Conservation (phyloP, 2,329 filamentous ascomycete species). For the Rhinocladiella mackenziei region DNA sequence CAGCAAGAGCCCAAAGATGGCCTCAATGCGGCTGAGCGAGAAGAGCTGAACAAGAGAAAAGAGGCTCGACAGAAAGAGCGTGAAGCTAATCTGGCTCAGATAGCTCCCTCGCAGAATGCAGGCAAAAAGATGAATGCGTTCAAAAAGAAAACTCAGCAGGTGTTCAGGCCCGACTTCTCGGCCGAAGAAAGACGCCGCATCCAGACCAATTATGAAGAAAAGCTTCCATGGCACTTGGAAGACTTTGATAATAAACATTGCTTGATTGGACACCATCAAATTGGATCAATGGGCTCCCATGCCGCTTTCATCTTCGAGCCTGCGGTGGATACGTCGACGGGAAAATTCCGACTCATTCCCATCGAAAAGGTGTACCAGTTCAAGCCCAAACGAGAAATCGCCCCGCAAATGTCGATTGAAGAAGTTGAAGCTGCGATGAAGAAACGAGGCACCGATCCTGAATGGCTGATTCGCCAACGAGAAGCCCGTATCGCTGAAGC, state of each 20-base stretch:
- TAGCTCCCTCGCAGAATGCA: conserved; percentile 72
- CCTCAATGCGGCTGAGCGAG: conserved; percentile 47
- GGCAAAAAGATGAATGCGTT: conserved; percentile 62
- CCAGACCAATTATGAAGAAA: conserved; percentile 80
- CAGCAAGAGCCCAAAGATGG: conserved; percentile 58
- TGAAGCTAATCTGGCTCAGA: conserved; percentile 83
- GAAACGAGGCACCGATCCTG: conserved; percentile 69
- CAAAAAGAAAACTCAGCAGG: conserved; percentile 79
- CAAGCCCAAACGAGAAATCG: conserved; percentile 71
- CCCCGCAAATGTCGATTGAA: conserved; percentile 73
- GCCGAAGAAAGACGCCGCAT: conserved; percentile 65
- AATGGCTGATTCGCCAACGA: conserved; percentile 71
- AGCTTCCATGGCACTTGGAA: conserved; percentile 92
- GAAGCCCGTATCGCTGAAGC: conserved; percentile 51
- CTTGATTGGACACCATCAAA: conserved; percentile 89
- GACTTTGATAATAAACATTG: conserved; percentile 94
- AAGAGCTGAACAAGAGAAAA: conserved; percentile 37
- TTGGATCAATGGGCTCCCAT: conserved; percentile 74
- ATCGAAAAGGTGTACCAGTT: conserved; percentile 96
- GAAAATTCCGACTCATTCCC: conserved; percentile 64
- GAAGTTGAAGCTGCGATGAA: conserved; percentile 81
- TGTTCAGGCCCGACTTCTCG: conserved; percentile 68
- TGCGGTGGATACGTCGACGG: conserved; percentile 61
- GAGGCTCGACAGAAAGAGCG: conserved; percentile 80
- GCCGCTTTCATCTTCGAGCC: conserved; percentile 71